A percentile compares a stretch with the other conserved stretches of the same genome.
These are phyloP conservation scores for Prunus mume DNA, from an alignment of 306 rosid genomes.

Conservation along the genomic window DNA sequence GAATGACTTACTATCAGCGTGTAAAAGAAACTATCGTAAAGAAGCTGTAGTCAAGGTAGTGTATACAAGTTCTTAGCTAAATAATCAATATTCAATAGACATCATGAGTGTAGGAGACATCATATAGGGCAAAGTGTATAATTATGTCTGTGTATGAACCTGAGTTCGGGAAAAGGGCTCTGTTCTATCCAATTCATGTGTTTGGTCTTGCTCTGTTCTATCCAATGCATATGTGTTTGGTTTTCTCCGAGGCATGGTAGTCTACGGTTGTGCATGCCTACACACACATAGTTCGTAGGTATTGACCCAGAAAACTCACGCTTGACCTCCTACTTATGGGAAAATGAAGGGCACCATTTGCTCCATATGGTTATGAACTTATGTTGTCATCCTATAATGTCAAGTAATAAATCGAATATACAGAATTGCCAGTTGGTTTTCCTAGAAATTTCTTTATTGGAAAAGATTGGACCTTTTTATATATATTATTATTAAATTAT, in stretches of 20 bases:
- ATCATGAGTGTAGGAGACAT: not conserved
- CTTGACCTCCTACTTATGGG: not conserved
- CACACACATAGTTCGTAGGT: not conserved
- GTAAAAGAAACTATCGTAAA: constrained; percentile 71
- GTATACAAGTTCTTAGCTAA: not conserved
- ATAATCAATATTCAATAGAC: not conserved
- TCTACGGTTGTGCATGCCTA: too few relatives aligned
- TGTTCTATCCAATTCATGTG: not conserved
- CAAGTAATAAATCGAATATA: not conserved
- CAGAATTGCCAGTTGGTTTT: not conserved
- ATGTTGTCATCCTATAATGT: not conserved
- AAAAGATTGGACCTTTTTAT: not conserved
- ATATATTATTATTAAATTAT: not conserved
- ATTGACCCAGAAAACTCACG: not conserved
- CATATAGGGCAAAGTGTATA: not conserved
- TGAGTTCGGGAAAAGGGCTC: not conserved
- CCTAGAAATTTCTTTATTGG: not conserved
- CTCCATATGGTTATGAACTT: not conserved
- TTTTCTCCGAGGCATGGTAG: not conserved
- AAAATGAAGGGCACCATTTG: not conserved
- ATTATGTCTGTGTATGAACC: not conserved
- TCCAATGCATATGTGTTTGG: not conserved
- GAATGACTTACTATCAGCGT: constrained; percentile 85
- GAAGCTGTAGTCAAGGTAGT: constrained; percentile 57
- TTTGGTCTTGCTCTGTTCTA: not conserved